phyloP scores from a whole-genome alignment of 768 basidiomycete species.

The Psilocybe sp. region DNA sequence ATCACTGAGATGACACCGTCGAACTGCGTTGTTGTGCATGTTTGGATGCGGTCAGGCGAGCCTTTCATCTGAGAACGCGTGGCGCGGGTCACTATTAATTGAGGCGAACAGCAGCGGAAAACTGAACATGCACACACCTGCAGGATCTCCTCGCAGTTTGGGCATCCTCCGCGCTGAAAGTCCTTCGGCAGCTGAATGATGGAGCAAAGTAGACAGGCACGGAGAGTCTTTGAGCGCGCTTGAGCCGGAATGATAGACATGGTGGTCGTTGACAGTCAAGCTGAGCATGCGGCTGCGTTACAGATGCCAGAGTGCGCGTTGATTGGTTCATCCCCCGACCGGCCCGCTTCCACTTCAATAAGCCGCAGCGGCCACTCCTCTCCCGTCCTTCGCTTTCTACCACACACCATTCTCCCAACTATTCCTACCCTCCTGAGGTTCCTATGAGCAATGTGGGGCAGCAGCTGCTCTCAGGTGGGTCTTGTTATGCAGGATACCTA shows the following conservation, averaged over 20 bases:
- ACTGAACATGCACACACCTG: slow-evolving; percentile 53
- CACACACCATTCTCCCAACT: no score
- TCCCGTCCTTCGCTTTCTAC: no score
- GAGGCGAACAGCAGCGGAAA: neutral
- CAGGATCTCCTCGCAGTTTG: slow-evolving; percentile 95
- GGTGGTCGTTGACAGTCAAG: slow-evolving; percentile 4
- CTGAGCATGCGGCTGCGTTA: no score
- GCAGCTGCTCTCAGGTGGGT: slow-evolving; percentile 61
- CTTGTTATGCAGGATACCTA: neutral
- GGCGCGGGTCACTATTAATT: neutral
- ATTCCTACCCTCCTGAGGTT: neutral
- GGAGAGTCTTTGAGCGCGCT: slow-evolving; percentile 68
- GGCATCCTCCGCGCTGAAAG: slow-evolving; percentile 85
- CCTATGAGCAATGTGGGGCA: slow-evolving; percentile 67
- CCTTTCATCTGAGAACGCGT: slow-evolving; percentile 72
- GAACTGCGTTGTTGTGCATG: slow-evolving; percentile 89
- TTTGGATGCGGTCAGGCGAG: slow-evolving; percentile 74
- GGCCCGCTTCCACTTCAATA: no score
- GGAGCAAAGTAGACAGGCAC: slow-evolving; percentile 93
- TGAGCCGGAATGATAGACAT: slow-evolving; percentile 49
- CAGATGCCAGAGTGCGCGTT: neutral
- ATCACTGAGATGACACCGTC: slow-evolving; percentile 90
- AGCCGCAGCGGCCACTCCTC: no score
- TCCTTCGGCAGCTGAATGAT: slow-evolving; percentile 82
- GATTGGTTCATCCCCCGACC: no score